phyloP scores from a whole-genome alignment of 345 rosid species.

The Salix caprea region DNA sequence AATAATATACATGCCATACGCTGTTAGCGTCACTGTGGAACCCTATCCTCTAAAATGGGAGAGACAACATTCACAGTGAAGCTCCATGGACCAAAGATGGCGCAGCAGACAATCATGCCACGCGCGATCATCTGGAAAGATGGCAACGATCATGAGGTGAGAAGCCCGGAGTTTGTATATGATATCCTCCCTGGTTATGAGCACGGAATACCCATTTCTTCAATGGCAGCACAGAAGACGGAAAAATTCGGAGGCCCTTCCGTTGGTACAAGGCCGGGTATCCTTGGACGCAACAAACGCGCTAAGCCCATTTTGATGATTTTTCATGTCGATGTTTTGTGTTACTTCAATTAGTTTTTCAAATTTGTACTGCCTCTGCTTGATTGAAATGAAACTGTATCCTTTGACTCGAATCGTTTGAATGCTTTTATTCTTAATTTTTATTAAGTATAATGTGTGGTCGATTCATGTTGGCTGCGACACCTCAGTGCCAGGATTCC shows the following conservation, averaged over 20 bases:
- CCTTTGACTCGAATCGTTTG: not conserved
- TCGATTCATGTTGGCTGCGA: not conserved
- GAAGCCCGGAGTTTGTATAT: too few species aligned
- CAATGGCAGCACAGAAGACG: not conserved
- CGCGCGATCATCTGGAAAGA: too few species aligned
- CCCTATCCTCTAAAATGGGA: too few species aligned
- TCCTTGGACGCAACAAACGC: constrained; percentile 9
- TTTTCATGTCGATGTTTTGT: not conserved
- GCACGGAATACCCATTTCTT: not conserved
- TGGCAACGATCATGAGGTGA: too few species aligned
- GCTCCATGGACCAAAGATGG: too few species aligned
- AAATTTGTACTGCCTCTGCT: not conserved
- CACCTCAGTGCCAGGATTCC: not conserved
- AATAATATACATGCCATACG: too few species aligned
- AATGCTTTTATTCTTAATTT: not conserved
- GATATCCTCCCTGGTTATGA: constrained; percentile 10
- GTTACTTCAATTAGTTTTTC: not conserved
- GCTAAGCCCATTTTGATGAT: not conserved
- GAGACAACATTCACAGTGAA: too few species aligned
- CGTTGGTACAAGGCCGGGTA: constrained; percentile 20
- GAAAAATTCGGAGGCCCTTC: constrained; percentile 15
- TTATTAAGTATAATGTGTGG: not conserved
- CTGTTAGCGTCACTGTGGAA: too few species aligned
- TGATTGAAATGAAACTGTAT: not conserved
- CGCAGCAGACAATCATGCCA: too few species aligned